Conservation (phyloP, 2,329 filamentous ascomycete species). For the Curvularia spicifera region DNA sequence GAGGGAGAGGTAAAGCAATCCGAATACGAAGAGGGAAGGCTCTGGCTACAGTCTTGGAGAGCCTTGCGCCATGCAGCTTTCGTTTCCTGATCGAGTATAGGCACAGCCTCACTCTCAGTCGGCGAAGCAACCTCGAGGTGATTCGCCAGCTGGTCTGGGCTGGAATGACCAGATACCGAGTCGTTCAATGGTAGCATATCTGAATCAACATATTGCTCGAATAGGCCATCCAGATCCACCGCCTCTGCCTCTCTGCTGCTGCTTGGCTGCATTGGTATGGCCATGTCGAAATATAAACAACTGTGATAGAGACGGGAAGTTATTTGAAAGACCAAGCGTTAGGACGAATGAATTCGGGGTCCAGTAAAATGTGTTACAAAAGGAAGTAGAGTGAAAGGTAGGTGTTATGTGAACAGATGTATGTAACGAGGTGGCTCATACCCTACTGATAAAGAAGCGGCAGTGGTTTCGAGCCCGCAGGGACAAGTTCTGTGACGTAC, state of each 20-base stretch:
- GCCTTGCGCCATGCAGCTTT: slow-evolving; percentile 62
- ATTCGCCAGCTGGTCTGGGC: slow-evolving; percentile 58
- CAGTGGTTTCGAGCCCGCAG: slow-evolving; percentile 30
- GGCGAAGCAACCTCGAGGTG: slow-evolving; percentile 60
- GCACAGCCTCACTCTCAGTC: slow-evolving; percentile 59
- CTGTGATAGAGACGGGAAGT: slow-evolving; percentile 33
- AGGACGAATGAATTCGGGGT: slow-evolving; percentile 31
- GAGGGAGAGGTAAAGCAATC: slow-evolving; percentile 37
- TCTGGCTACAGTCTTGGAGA: slow-evolving; percentile 59
- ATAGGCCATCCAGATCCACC: slow-evolving; percentile 66
- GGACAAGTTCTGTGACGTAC: slow-evolving; percentile 32
- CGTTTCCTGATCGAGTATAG: slow-evolving; percentile 58
- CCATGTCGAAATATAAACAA: slow-evolving; percentile 30
- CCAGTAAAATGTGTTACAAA: slow-evolving; percentile 10
- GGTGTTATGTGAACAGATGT: slow-evolving; percentile 21
- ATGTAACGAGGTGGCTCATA: slow-evolving; percentile 31
- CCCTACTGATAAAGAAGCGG: slow-evolving; percentile 28
- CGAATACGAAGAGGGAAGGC: slow-evolving; percentile 50
- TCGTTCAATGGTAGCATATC: slow-evolving; percentile 59
- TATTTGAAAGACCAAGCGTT: slow-evolving; percentile 22
- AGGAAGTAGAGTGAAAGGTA: slow-evolving; percentile 18
- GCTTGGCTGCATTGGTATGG: slow-evolving; percentile 53
- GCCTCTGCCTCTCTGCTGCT: slow-evolving; percentile 61
- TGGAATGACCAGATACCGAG: slow-evolving; percentile 56
- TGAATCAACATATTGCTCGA: slow-evolving; percentile 68